Percentiles rank a stretch among this genome's conserved stretches.
Conservation (phyloP, 1,139 yeast species). For the Diutina catenulata region DNA sequence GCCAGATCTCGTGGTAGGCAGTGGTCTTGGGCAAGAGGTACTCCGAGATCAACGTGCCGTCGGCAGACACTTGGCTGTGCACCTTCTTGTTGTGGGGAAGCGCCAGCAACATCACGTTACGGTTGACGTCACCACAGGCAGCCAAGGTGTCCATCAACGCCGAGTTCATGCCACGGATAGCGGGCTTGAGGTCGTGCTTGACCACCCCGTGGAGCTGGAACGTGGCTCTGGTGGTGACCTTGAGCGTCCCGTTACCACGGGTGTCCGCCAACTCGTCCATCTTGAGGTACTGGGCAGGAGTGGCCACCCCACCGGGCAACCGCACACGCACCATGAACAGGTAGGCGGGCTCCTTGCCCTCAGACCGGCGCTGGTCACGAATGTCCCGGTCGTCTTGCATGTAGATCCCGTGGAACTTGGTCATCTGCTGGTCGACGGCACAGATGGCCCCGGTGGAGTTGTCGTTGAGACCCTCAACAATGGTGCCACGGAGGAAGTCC, state of each 20-base stretch:
- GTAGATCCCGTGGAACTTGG: conserved; percentile 96
- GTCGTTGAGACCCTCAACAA: conserved; percentile 76
- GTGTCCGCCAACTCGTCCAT: conserved; percentile 74
- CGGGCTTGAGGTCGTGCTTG: conserved; percentile 79
- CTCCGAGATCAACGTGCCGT: conserved; percentile 63
- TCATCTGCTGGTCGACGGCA: conserved; percentile 88
- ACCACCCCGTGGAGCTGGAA: conserved; percentile 94
- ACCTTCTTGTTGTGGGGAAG: conserved; percentile 75
- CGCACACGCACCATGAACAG: conserved; percentile 95
- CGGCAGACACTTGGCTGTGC: conserved; percentile 59
- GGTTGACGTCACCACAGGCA: conserved; percentile 97
- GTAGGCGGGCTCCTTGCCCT: conserved; percentile 91
- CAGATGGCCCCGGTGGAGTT: conserved; percentile 82
- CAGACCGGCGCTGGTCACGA: conserved; percentile 82
- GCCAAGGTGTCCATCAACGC: conserved; percentile 89
- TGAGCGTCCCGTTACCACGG: conserved; percentile 88
- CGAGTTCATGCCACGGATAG: conserved; percentile 88
- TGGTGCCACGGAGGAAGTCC: conserved; percentile 84
- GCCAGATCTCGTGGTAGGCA: conserved; percentile 96
- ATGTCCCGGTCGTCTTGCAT: conserved; percentile 98
- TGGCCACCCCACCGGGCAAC: conserved; percentile 85
- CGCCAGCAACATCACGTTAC: conserved; percentile 90
- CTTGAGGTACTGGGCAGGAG: conserved; percentile 80
- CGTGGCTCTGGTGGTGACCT: conserved; percentile 94
- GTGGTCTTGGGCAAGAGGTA: conserved; percentile 82